phyloP scores from a whole-genome alignment of 2,329 filamentous ascomycete species.

The Simplicillium sp. region DNA sequence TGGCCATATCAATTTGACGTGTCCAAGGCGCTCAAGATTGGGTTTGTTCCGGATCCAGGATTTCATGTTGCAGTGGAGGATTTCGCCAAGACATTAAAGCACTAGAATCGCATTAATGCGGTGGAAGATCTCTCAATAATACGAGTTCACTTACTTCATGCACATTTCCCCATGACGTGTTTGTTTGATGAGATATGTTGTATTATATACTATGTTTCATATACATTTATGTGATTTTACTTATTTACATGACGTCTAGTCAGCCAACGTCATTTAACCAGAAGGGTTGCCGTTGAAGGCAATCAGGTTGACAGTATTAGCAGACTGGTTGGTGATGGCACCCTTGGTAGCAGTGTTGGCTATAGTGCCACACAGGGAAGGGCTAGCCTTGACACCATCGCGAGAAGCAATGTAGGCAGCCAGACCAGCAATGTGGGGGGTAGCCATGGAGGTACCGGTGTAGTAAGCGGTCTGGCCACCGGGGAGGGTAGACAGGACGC shows the following conservation, averaged over 20 bases:
- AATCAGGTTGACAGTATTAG: slow-evolving; percentile 29
- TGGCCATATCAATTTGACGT: slow-evolving; percentile 45
- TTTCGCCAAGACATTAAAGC: slow-evolving; percentile 12
- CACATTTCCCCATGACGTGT: too few relatives aligned
- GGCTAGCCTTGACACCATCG: slow-evolving; percentile 14
- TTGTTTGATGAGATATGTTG: too few relatives aligned
- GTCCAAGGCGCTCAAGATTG: slow-evolving; percentile 40
- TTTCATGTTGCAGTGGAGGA: slow-evolving; percentile 21
- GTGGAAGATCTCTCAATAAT: too few relatives aligned
- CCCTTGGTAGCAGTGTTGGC: slow-evolving; percentile 24
- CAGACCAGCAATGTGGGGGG: slow-evolving; percentile 11
- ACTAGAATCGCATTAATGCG: not conserved
- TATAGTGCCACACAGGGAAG: slow-evolving; percentile 17
- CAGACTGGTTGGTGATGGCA: slow-evolving; percentile 19
- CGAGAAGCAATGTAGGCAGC: slow-evolving; percentile 19
- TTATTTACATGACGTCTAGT: not conserved
- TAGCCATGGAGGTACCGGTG: slow-evolving; percentile 29
- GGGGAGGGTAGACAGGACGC: slow-evolving; percentile 33
- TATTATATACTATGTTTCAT: not conserved
- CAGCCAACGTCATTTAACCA: slow-evolving; percentile 2
- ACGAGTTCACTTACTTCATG: too few relatives aligned
- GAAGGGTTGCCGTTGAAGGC: slow-evolving; percentile 32
- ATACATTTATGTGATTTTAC: not conserved
- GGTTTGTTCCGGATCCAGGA: slow-evolving; percentile 35
- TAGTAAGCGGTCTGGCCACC: slow-evolving; percentile 31